A percentile compares a stretch with the other conserved stretches of the same genome.
Evolutionary conservation across 2,329 filamentous ascomycete species (phyloP).

Genomic region (Ramichloridium luteum): DNA sequence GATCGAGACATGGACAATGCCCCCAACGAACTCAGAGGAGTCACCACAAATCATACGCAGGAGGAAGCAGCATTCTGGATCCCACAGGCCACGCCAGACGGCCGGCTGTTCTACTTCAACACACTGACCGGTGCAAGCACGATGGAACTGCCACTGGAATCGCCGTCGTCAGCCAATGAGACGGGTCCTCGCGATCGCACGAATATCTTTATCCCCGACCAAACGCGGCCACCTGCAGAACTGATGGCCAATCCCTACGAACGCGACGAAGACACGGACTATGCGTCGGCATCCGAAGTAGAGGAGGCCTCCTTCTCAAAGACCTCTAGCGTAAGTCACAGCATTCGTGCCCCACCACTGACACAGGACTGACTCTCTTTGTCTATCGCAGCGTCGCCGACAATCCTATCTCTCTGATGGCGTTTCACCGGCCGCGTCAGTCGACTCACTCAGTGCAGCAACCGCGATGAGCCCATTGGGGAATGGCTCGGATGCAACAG

Average conservation of each 20-base stretch:
- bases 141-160: constrained; percentile 88
- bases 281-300: constrained; percentile 70
- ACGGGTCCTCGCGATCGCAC: constrained; percentile 77
- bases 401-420: constrained; percentile 55
- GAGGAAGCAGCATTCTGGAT: constrained; percentile 97
- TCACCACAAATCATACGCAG: constrained; percentile 48
- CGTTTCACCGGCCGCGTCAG: constrained; percentile 75
- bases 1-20: constrained; percentile 36
- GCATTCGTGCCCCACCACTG: constrained; percentile 8
- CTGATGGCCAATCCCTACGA: constrained; percentile 66
- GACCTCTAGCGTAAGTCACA: constrained; percentile 50
- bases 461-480: constrained; percentile 46
- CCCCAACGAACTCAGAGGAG: neutral
- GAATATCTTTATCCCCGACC: constrained; percentile 78
- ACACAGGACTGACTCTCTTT: too few relatives aligned
- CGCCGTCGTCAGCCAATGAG: constrained; percentile 67
- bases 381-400: constrained; percentile 46
- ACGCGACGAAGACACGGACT: constrained; percentile 82
- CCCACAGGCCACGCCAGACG: constrained; percentile 87
- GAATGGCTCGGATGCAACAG: constrained; percentile 1
- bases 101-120: constrained; percentile 93
- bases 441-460: constrained; percentile 72
- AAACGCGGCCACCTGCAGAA: constrained; percentile 79
- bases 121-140: constrained; percentile 91
- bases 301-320: constrained; percentile 66